These are phyloP conservation scores for Naganishia sp. DNA, from an alignment of 1,284 basidiomycete species.

Conservation along the genomic window DNA sequence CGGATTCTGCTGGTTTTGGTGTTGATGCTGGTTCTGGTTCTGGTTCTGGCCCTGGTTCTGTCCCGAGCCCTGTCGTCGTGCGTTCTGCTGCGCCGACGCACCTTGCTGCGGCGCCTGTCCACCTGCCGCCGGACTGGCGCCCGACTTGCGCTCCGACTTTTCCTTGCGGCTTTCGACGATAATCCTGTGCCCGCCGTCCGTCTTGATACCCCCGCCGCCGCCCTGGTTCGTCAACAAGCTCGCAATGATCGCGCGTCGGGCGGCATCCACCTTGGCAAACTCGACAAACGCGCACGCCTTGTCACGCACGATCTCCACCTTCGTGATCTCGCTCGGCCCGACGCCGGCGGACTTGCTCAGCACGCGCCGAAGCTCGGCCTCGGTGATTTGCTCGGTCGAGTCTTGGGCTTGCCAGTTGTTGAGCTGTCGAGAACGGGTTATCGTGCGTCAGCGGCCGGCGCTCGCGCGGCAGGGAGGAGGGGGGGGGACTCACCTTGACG, in stretches of 20 bases:
- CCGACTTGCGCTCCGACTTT: constrained; percentile 64
- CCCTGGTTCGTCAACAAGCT: constrained; percentile 67
- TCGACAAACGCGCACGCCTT: constrained; percentile 96
- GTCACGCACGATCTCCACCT: constrained; percentile 79
- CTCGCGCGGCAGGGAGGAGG: background rate
- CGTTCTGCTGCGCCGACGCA: background rate
- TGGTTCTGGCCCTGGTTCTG: constrained; percentile 24
- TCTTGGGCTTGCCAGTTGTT: constrained; percentile 53
- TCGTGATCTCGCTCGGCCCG: constrained; percentile 83
- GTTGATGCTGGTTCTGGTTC: constrained; percentile 10
- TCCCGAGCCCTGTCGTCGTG: constrained; percentile 9
- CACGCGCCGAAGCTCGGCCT: constrained; percentile 61
- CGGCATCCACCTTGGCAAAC: constrained; percentile 74
- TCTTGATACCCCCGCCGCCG: constrained; percentile 84
- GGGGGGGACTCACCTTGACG: constrained; percentile 68
- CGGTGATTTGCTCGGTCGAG: constrained; percentile 66
- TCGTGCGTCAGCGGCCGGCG: too few species aligned
- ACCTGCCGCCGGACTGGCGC: background rate
- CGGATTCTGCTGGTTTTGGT: constrained; percentile 17
- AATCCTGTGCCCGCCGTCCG: constrained; percentile 63
- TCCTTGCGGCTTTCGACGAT: constrained; percentile 87
- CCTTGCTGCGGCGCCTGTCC: constrained; percentile 1
- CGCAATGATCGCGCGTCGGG: constrained; percentile 77
- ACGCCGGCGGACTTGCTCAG: constrained; percentile 53
- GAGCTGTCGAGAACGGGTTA: constrained; percentile 39